Conservation (phyloP, 2,329 filamentous ascomycete species). For the Talaromyces sp. region DNA sequence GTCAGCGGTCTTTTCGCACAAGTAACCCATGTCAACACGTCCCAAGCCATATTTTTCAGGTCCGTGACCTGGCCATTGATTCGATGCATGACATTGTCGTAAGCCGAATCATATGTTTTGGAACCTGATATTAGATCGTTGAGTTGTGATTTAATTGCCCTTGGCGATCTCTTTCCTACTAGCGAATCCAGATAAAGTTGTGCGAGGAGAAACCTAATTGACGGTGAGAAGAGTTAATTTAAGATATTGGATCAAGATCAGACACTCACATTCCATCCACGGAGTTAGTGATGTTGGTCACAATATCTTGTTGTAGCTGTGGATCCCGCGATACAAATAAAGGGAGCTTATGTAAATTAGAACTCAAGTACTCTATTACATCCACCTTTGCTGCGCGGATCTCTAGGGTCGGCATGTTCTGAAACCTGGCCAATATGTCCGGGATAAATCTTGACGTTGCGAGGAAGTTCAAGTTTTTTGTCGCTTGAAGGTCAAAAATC, state of each 20-base stretch:
- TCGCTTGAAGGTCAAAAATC: neutral
- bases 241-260: too few species aligned
- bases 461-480: slow-evolving; percentile 5
- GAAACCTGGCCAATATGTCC: slow-evolving; percentile 7
- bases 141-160: slow-evolving; percentile 4
- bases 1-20: slow-evolving; percentile 8
- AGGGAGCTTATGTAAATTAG: neutral
- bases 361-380: neutral
- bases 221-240: neutral
- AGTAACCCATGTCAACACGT: slow-evolving; percentile 10
- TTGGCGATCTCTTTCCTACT: slow-evolving; percentile 11
- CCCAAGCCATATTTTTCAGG: slow-evolving; percentile 1
- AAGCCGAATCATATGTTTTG: neutral
- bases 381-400: neutral
- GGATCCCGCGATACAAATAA: slow-evolving; percentile 4
- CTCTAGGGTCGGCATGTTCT: neutral
- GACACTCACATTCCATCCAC: slow-evolving; percentile 17
- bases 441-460: slow-evolving; percentile 10
- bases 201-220: slow-evolving; percentile 10
- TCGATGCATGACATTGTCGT: neutral
- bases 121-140: neutral
- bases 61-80: slow-evolving; percentile 4
- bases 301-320: slow-evolving; percentile 14
- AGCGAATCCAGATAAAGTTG: slow-evolving; percentile 7
- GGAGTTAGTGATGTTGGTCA: slow-evolving; percentile 8